These are phyloP conservation scores for Claviceps fusiformis DNA, from an alignment of 2,329 filamentous ascomycete species.

Conservation along the genomic window DNA sequence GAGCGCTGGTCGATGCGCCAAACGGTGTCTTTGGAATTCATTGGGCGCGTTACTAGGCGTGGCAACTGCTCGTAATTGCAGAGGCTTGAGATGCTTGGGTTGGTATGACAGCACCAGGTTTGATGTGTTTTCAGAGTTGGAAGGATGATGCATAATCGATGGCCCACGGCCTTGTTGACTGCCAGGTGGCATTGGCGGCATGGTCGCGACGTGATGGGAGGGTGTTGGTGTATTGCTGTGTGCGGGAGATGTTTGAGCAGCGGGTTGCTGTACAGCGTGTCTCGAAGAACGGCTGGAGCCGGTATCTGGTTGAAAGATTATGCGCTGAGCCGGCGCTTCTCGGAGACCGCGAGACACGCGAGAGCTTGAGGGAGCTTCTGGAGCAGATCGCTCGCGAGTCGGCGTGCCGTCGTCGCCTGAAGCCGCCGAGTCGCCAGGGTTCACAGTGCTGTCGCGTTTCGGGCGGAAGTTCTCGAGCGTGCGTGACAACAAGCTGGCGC, in stretches of 20 bases:
- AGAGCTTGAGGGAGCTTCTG: constrained; percentile 39
- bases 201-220: constrained; percentile 19
- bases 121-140: constrained; percentile 42
- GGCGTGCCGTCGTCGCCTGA: constrained; percentile 49
- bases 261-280: constrained; percentile 36
- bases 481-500: constrained; percentile 62
- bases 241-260: constrained; percentile 16
- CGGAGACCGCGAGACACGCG: constrained; percentile 53
- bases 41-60: constrained; percentile 63
- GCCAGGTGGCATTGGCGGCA: constrained; percentile 18
- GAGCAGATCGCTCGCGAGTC: constrained; percentile 35
- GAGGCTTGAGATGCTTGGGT: constrained; percentile 45
- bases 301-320: constrained; percentile 74
- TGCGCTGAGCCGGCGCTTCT: constrained; percentile 71
- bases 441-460: constrained; percentile 34
- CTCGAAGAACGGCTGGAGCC: constrained; percentile 50
- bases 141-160: constrained; percentile 36
- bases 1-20: constrained; percentile 25
- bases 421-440: constrained; percentile 41
- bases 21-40: constrained; percentile 38
- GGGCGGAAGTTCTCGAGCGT: constrained; percentile 62
- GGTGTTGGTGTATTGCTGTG: constrained; percentile 14
- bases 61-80: constrained; percentile 58
- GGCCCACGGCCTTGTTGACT: constrained; percentile 25
- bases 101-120: constrained; percentile 56